Base-by-base conservation (phyloP, 495 filamentous ascomycete species). In the Aspergillus indologenus region DNA sequence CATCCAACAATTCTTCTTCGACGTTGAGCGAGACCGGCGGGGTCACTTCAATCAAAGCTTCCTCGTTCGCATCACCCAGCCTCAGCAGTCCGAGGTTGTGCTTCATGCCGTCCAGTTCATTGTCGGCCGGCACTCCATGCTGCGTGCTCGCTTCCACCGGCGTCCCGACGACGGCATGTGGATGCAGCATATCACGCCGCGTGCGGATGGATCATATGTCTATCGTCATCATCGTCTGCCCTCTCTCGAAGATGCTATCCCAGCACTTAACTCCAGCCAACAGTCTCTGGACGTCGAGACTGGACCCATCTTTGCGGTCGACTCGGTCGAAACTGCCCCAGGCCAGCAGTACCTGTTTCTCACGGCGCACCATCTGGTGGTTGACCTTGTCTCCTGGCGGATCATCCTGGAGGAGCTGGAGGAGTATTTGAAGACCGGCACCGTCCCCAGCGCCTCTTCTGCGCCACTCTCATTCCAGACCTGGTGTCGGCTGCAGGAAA, bases 31-130 rank as follows among this genome's bases (percentile, higher is more conserved):
- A 19, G 71, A 80, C 17, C 75, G 71, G 1, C 70, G 74, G 52
- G 78, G 80, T 53, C 80, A 84, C 44, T 89, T 85, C 64, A 86
- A 86, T 63, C 83, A 84, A 60, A 84, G 81, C 64, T 74, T 87
- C 45, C 62, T 87, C 0, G 65, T 89, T 14, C 75, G 78, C 8
- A 55, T 86, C 8, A 77, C 71, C 17, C 70, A 68, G 53, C 62
- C 57, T 2, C 70, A 80, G 24, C 61, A 71, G 6, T 52, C 74
- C 5, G 67, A 72, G 12, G 75, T 78, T 18, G 54, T 88, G 14
- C 59, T 64, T 6, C 64, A 69, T 1, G 81, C 83, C 0, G 54
- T 83, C 19, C 71, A 79, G 34, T 69, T 78, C 12, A 4, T 87
- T 7, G 78, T 86, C 12, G 66, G 65, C 1, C 81, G 79, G 18